These are phyloP conservation scores for Hibiscus syriacus DNA, from an alignment of 345 rosid species.

Conservation along the genomic window DNA sequence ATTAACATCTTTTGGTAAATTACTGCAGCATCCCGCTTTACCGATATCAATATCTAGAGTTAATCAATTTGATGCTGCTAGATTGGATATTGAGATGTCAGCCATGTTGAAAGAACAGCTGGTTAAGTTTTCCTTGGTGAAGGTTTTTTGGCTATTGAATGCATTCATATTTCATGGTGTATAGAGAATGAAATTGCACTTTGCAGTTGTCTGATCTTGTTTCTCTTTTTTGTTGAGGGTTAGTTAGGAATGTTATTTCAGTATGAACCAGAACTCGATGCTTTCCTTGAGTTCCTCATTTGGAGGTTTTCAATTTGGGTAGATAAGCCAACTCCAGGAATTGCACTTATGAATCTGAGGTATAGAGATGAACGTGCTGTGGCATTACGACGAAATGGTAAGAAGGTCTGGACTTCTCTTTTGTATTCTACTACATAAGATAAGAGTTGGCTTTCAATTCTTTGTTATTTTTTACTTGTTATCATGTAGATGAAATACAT, in stretches of 20 bases:
- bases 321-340: conserved; percentile 96
- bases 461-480: neutral
- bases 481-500: neutral
- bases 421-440: conserved; percentile 13
- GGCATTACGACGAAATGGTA: conserved; percentile 46
- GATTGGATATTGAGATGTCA: conserved; percentile 92
- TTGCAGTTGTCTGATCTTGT: conserved; percentile 17
- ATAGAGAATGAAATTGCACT: neutral
- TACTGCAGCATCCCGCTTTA: conserved; percentile 40
- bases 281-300: conserved; percentile 97
- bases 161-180: neutral
- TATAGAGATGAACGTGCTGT: conserved; percentile 76
- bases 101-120: conserved; percentile 95
- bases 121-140: conserved; percentile 85
- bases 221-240: conserved; percentile 36
- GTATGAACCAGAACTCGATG: conserved; percentile 95
- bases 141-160: conserved; percentile 41
- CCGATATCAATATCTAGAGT: conserved; percentile 81
- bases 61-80: conserved; percentile 92
- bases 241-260: conserved; percentile 99
- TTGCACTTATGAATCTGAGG: conserved; percentile 84
- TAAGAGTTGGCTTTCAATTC: neutral
- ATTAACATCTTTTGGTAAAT: neutral
- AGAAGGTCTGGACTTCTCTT: conserved; percentile 16
- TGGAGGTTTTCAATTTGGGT: conserved; percentile 99